Evolutionary conservation across 768 basidiomycete species (phyloP).

Genomic region (Udeniomyces megalosporus): DNA sequence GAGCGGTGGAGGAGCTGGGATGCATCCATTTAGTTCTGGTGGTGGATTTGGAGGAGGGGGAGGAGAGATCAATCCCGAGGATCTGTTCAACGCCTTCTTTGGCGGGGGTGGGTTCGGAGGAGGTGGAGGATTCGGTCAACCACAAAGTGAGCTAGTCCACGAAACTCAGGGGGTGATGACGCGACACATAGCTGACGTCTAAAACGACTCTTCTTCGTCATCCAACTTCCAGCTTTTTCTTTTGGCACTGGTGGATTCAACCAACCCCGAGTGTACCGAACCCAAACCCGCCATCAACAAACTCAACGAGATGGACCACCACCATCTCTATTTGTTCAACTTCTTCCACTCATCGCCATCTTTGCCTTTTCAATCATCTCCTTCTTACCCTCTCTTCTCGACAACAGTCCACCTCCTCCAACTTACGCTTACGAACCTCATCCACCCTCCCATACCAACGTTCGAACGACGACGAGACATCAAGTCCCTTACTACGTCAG

Average conservation of each 20-base stretch:
- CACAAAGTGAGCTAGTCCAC: conserved; percentile 2
- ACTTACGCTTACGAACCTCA: conserved; percentile 48
- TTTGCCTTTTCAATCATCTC: conserved; percentile 71
- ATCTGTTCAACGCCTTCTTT: conserved; percentile 98
- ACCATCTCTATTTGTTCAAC: conserved; percentile 40
- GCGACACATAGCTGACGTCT: no score
- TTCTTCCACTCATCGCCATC: conserved; percentile 68
- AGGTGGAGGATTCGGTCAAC: conserved; percentile 16
- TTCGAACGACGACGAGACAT: conserved; percentile 51
- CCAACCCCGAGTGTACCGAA: conserved; percentile 34
- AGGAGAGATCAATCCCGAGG: conserved; percentile 79
- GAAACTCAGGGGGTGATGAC: no score
- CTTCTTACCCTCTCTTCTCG: conserved; percentile 58
- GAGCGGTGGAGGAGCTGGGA: conserved; percentile 39
- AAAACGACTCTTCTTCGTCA: not conserved
- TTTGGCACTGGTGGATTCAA: conserved; percentile 73
- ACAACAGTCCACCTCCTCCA: conserved; percentile 39
- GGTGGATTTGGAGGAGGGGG: conserved; percentile 13
- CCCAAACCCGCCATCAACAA: conserved; percentile 30
- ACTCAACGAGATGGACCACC: conserved; percentile 28
- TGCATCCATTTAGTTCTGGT: conserved; percentile 29
- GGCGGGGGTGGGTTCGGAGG: conserved; percentile 42
- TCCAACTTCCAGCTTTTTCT: conserved; percentile 44
- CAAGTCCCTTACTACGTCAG: conserved; percentile 76
- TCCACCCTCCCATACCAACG: conserved; percentile 47